Evolutionary conservation across 2,329 filamentous ascomycete genomes (phyloP).

Genomic region (Akanthomyces uredinophilus): DNA sequence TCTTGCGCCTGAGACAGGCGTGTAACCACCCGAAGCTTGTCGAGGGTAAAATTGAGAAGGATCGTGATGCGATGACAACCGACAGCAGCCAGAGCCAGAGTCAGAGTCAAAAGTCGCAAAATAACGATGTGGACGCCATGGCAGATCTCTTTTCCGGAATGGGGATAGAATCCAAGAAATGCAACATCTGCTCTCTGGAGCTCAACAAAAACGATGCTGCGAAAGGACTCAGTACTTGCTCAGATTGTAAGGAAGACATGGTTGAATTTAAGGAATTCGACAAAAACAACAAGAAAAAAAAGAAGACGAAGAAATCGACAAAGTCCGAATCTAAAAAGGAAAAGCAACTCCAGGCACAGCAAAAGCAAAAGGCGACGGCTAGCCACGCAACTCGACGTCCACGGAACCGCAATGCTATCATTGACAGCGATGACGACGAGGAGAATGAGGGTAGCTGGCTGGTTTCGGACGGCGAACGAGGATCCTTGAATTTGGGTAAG

Average conservation of each 20-base stretch:
- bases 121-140: conserved; percentile 71
- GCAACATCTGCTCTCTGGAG: conserved; percentile 74
- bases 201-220: conserved; percentile 48
- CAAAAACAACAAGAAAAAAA: conserved; percentile 39
- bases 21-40: conserved; percentile 93
- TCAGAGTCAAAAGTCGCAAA: conserved; percentile 44
- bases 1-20: conserved; percentile 85
- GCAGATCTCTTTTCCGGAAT: conserved; percentile 83
- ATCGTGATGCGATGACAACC: conserved; percentile 76
- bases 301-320: conserved; percentile 23
- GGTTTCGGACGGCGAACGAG: conserved; percentile 62
- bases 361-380: conserved; percentile 20
- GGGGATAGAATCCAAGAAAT: conserved; percentile 70
- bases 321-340: conserved; percentile 19
- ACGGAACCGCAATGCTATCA: conserved; percentile 51
- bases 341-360: background rate
- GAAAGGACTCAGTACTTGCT: conserved; percentile 51
- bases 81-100: conserved; percentile 46
- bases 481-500: conserved; percentile 59
- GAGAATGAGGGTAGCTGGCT: conserved; percentile 77
- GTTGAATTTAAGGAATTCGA: conserved; percentile 46
- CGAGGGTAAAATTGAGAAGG: conserved; percentile 76
- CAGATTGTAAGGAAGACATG: conserved; percentile 70
- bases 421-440: conserved; percentile 65
- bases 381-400: conserved; percentile 27